Evolutionary conservation across 208 protist species (phyloP).

Genomic region (Tritrichomonas musculus): DNA sequence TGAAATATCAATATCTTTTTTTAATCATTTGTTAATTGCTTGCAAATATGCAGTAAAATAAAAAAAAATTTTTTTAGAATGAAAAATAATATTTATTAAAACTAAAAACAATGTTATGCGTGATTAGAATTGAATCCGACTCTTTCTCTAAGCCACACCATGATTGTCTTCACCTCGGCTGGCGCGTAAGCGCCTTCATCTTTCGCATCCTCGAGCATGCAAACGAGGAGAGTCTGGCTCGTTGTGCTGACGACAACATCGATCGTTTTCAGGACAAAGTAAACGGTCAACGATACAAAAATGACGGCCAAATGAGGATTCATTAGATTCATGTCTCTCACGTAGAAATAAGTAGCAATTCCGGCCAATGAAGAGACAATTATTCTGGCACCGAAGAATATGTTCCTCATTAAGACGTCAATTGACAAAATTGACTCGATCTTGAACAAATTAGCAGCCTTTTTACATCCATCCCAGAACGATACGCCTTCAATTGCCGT

Average conservation of each 20-base stretch:
- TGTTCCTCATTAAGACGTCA: neutral
- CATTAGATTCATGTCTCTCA: neutral
- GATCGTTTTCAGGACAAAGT: neutral
- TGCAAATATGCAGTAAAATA: neutral
- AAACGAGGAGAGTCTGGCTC: neutral
- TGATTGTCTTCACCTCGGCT: neutral
- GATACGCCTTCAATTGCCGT: neutral
- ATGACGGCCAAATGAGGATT: neutral
- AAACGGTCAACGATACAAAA: neutral
- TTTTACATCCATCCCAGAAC: slow-evolving; percentile 8
- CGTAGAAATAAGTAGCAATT: neutral
- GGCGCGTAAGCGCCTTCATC: neutral
- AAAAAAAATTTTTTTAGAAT: neutral
- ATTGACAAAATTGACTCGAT: neutral
- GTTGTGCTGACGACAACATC: neutral
- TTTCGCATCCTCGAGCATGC: neutral
- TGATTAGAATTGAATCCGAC: neutral
- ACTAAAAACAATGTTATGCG: neutral
- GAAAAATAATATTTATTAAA: neutral
- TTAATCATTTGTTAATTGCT: neutral
- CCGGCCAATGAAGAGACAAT: neutral
- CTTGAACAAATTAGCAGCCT: neutral
- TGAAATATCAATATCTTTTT: neutral
- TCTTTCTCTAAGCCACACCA: neutral
- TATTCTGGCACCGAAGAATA: neutral